Evolutionary conservation across 768 basidiomycete species (phyloP), one percentile per base, ranked within the genome.

Genomic region (Panaeolus papilionaceus): DNA sequence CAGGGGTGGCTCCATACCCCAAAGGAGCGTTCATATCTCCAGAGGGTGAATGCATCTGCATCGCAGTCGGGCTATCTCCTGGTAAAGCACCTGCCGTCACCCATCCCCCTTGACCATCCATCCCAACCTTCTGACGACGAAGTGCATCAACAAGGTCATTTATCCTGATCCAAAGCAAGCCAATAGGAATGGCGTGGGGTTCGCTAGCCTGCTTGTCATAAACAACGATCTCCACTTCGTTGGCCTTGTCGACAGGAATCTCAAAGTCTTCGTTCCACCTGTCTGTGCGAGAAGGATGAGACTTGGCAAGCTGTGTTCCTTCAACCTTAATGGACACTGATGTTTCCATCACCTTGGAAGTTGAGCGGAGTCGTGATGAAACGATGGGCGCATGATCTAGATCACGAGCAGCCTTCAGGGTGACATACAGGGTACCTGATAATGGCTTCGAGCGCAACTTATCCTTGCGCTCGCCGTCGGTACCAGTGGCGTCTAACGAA

Each of bases 231-330:
- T 99, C 98, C 62, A 98, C 93, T 83, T 99, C 98, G 76, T 97
- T 98, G 14, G 97, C 96, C 79, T 99, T 99, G 83, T 99, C 97
- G 45, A 99, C 93, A 0, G 91, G 85, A 67, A 99, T 94, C 78
- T 97, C 95, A 69, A 99, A 98, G 67, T 96, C 94, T 79, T 99
- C 96, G 76, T 95, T 94, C 98, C 98, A 99, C 54, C 93, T 90
- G 79, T 99, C 98, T 37, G 92, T 98, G 67, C 95, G 90, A 10
- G 95, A 91, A 8, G 95, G 93, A 76, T 97, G 95, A 0, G 96
- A 96, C 66, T 91, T 89, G 4, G 95, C 97, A 14, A 94, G 86
- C 72, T 96, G 93, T 20, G 94, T 95, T 23, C 97, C 96, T 82
- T 99, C 98, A 11, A 99, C 93, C 75, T 98, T 98, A 80, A 99